phyloP scores from a whole-genome alignment of 2,329 filamentous ascomycete genomes.

The Penicillium sp. region DNA sequence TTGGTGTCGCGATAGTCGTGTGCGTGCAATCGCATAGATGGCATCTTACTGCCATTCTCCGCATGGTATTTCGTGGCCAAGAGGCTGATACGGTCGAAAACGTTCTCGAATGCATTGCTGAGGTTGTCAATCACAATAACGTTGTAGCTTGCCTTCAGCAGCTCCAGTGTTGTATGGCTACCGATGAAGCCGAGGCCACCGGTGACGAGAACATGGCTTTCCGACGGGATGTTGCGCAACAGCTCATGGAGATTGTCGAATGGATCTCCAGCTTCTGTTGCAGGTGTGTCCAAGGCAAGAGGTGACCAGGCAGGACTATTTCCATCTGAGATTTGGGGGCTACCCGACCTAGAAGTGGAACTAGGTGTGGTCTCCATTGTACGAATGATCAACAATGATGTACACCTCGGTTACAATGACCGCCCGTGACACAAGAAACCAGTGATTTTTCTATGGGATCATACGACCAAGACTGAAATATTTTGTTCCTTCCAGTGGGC shows the following conservation, averaged over 20 bases:
- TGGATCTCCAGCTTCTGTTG: slow-evolving; percentile 44
- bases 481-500: slow-evolving; percentile 2
- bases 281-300: slow-evolving; percentile 39
- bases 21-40: slow-evolving; percentile 46
- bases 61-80: slow-evolving; percentile 38
- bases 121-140: slow-evolving; percentile 44
- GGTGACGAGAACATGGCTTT: slow-evolving; percentile 42
- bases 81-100: slow-evolving; percentile 35
- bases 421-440: not conserved
- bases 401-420: not conserved
- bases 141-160: slow-evolving; percentile 42
- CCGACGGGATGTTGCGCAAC: slow-evolving; percentile 37
- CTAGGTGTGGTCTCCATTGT: slow-evolving; percentile 10
- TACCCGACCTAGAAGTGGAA: slow-evolving; percentile 27
- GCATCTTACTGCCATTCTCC: slow-evolving; percentile 40
- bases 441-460: slow-evolving; percentile 10
- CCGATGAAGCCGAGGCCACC: slow-evolving; percentile 44
- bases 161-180: slow-evolving; percentile 43
- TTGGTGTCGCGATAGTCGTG: slow-evolving; percentile 48
- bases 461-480: slow-evolving; percentile 14
- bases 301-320: slow-evolving; percentile 34
- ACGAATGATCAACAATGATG: not conserved
- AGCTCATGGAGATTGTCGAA: slow-evolving; percentile 46
- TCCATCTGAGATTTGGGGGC: slow-evolving; percentile 28
- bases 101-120: slow-evolving; percentile 39